These are phyloP conservation scores for Alternaria conjuncta DNA, from an alignment of 2,329 filamentous ascomycete genomes.

Conservation along the genomic window DNA sequence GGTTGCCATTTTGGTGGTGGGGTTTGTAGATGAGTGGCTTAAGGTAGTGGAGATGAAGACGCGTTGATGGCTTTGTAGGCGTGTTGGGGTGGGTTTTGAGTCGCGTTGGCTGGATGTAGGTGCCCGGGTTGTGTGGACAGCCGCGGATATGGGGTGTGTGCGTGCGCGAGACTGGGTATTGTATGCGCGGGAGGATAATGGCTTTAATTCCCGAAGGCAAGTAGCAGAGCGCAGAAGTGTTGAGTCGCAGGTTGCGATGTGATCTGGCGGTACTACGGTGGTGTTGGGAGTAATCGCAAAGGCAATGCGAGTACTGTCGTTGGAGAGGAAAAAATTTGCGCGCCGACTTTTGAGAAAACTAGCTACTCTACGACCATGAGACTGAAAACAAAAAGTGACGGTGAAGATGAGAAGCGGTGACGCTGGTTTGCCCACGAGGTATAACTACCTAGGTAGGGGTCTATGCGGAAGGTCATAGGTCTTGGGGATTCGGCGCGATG, in stretches of 20 bases:
- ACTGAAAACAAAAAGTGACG: conserved; percentile 2
- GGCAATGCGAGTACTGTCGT: conserved; percentile 21
- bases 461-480: background rate
- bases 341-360: background rate
- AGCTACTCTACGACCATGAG: background rate
- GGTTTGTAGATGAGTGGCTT: background rate
- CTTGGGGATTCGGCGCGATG: conserved; percentile 10
- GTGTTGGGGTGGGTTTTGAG: conserved; percentile 9
- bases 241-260: conserved; percentile 2
- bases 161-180: conserved; percentile 6
- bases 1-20: background rate
- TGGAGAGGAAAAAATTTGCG: conserved; percentile 4
- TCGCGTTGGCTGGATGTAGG: conserved; percentile 6
- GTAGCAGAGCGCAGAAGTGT: conserved; percentile 16
- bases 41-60: background rate
- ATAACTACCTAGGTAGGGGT: background rate
- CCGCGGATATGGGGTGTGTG: conserved; percentile 9
- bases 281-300: conserved; percentile 1
- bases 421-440: background rate
- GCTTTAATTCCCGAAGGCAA: background rate
- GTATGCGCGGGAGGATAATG: background rate
- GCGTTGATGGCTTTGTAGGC: background rate
- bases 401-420: conserved; percentile 11
- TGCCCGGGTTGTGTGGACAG: conserved; percentile 6
- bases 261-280: conserved; percentile 8